phyloP scores from a whole-genome alignment of 257 asterid genomes.

The Solanum ahanhuiri region DNA sequence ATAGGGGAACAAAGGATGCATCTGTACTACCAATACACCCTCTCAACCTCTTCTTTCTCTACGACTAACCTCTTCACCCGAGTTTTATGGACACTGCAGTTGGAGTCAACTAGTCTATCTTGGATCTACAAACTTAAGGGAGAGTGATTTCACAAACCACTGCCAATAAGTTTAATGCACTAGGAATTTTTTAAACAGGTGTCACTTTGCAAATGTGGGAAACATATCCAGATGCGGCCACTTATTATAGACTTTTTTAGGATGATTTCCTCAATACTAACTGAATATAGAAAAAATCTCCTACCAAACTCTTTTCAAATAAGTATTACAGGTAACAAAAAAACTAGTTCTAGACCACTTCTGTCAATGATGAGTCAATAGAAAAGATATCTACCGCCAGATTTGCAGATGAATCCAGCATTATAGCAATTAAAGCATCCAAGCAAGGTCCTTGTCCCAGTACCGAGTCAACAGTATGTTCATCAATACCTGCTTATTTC shows the following conservation, averaged over 20 bases:
- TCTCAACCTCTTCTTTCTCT: not conserved
- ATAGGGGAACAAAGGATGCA: not conserved
- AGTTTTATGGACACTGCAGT: not conserved
- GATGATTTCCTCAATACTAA: not conserved
- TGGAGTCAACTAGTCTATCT: not conserved
- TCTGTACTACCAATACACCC: not conserved
- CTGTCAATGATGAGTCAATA: not conserved
- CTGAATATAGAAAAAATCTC: not conserved
- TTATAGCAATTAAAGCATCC: constrained; percentile 71
- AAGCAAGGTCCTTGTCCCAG: constrained; percentile 91
- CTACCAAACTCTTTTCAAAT: not conserved
- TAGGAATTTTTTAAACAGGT: not conserved
- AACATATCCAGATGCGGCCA: not conserved
- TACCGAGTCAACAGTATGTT: constrained; percentile 68
- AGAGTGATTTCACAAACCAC: not conserved
- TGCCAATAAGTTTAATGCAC: not conserved
- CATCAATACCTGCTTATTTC: constrained; percentile 60
- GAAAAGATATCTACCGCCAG: constrained; percentile 47
- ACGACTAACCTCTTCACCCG: not conserved
- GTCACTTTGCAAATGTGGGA: not conserved
- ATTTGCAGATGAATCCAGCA: constrained; percentile 91
- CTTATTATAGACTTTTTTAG: not conserved
- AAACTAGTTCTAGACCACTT: not conserved
- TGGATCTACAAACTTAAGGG: not conserved
- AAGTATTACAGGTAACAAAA: not conserved